A percentile compares a stretch with the other conserved stretches of the same genome.
Evolutionary conservation across 1,284 basidiomycete genomes (phyloP).

Genomic region (Irpex sp.): DNA sequence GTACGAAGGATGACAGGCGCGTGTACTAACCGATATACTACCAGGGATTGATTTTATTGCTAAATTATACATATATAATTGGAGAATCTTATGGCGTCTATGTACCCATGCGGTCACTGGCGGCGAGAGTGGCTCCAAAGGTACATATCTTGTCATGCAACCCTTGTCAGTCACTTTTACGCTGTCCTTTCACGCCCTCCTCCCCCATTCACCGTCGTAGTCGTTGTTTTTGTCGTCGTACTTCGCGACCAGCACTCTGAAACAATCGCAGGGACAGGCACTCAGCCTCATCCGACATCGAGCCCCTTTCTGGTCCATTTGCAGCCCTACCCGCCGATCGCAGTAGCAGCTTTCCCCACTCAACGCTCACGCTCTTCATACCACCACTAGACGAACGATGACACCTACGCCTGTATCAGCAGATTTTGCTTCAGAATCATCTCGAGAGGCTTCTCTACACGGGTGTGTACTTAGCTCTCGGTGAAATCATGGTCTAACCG

Average conservation of each 20-base stretch:
- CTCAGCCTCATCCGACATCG: background rate
- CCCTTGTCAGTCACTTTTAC: too few species aligned
- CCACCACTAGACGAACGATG: background rate
- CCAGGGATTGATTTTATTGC: background rate
- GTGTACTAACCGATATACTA: background rate
- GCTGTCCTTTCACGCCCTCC: too few species aligned
- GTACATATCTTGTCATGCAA: background rate
- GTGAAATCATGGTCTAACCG: background rate
- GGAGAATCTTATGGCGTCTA: background rate
- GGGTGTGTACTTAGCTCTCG: background rate
- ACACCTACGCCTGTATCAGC: background rate
- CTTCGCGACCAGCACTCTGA: too few species aligned
- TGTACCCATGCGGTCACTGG: background rate
- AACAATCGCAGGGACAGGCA: background rate
- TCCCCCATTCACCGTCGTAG: too few species aligned
- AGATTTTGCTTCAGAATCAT: background rate
- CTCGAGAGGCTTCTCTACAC: background rate
- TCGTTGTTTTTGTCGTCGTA: too few species aligned
- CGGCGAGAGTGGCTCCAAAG: background rate
- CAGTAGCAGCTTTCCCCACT: background rate
- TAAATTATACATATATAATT: background rate
- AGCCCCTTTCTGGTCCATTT: background rate
- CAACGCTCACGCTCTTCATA: background rate
- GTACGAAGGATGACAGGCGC: background rate
- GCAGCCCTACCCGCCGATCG: background rate